A percentile compares a stretch with the other conserved stretches of the same genome.
phyloP scores from a whole-genome alignment of 176 grass and related monocot species.

The Phragmites australis region DNA sequence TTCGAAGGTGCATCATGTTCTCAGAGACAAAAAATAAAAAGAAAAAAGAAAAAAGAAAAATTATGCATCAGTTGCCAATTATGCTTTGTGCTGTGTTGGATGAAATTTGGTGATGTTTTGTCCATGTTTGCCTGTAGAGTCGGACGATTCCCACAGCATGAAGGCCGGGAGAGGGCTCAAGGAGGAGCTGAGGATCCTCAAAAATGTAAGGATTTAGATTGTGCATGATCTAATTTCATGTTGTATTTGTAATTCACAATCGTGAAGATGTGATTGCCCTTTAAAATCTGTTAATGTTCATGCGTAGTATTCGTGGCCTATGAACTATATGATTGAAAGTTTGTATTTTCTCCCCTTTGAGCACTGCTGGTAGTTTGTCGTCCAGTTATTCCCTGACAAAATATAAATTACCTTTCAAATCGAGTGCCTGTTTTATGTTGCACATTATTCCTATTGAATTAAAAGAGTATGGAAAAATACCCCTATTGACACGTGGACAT shows the following conservation, averaged over 20 bases:
- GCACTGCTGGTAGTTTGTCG: not conserved
- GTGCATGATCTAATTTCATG: not conserved
- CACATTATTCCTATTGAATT: not conserved
- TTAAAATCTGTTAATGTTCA: not conserved
- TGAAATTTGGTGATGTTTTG: slow-evolving; percentile 23
- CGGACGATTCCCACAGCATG: slow-evolving; percentile 20
- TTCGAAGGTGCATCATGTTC: not conserved
- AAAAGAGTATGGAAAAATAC: not conserved
- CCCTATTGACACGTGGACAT: slow-evolving; percentile 16
- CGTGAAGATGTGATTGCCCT: not conserved
- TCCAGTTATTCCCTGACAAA: not conserved
- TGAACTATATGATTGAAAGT: not conserved
- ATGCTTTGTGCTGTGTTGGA: not conserved
- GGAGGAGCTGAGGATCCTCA: slow-evolving; percentile 58
- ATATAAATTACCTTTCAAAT: not conserved
- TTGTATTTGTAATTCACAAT: not conserved
- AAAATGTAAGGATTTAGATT: slow-evolving; percentile 53
- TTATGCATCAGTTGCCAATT: not conserved
- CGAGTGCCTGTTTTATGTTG: not conserved
- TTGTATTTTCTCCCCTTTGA: too few relatives aligned
- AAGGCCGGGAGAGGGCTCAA: slow-evolving; percentile 56
- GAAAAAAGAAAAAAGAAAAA: not conserved
- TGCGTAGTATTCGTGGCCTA: not conserved
- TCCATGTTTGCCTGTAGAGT: slow-evolving; percentile 8
- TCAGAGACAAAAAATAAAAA: not conserved